Percentiles rank a stretch among this genome's conserved stretches.
Conservation (phyloP, 495 filamentous ascomycete species). For the Glonium stellatum region DNA sequence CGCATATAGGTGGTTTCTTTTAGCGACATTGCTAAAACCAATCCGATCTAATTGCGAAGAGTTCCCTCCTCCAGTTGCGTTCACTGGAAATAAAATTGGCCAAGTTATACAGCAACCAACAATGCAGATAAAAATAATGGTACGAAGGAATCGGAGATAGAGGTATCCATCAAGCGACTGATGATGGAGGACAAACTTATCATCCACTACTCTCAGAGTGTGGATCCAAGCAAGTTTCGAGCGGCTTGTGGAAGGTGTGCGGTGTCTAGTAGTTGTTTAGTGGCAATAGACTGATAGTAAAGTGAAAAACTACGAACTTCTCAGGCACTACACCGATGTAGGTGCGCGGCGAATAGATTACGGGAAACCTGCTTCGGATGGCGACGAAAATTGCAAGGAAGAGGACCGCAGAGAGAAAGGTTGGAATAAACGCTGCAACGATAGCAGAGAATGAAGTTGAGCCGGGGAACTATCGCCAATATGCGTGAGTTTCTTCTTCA, state of each 20-base stretch:
- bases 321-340: constrained; percentile 56
- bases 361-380: constrained; percentile 58
- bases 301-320: constrained; percentile 13
- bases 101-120: constrained; percentile 76
- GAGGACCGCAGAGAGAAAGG: constrained; percentile 51
- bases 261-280: constrained; percentile 16
- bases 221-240: constrained; percentile 57
- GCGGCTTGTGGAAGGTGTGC: constrained; percentile 18
- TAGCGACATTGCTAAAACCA: constrained; percentile 59
- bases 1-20: constrained; percentile 51
- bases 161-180: constrained; percentile 76
- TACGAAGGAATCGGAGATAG: constrained; percentile 76
- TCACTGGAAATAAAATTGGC: constrained; percentile 80
- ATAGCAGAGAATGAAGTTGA: constrained; percentile 50
- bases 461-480: constrained; percentile 15
- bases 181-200: constrained; percentile 57
- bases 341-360: constrained; percentile 79
- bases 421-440: constrained; percentile 64
- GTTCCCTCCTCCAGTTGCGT: constrained; percentile 62
- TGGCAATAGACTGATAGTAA: background rate
- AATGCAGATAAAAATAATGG: constrained; percentile 63
- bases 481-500: background rate
- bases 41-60: constrained; percentile 55
- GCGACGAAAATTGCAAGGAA: constrained; percentile 66
- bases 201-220: constrained; percentile 53